These are phyloP conservation scores for Phytophthora constricta DNA, from an alignment of 352 stramenopile species.

Conservation along the genomic window DNA sequence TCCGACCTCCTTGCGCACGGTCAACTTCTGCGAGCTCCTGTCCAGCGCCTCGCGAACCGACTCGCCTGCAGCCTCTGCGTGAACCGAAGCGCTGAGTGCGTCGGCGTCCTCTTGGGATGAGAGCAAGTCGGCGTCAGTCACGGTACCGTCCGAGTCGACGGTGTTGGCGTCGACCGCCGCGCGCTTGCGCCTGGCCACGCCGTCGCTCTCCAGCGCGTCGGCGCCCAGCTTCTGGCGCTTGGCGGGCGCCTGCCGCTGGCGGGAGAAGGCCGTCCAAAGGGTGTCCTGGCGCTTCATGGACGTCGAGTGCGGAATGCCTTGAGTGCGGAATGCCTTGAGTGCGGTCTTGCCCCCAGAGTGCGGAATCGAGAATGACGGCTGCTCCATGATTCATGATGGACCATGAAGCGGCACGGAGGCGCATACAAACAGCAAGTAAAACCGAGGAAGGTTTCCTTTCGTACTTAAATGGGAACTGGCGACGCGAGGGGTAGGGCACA, in stretches of 20 bases:
- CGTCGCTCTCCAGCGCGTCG: slow-evolving; percentile 1
- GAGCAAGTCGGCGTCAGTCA: slow-evolving; percentile 62
- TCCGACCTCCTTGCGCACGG: slow-evolving; percentile 62
- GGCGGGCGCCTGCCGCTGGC: slow-evolving; percentile 34
- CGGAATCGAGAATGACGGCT: slow-evolving; percentile 21
- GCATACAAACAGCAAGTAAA: slow-evolving; percentile 13
- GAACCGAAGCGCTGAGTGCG: not conserved
- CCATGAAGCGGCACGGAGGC: not conserved
- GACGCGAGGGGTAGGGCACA: not conserved
- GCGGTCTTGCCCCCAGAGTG: not conserved
- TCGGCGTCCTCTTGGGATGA: slow-evolving; percentile 63
- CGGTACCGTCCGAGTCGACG: slow-evolving; percentile 38
- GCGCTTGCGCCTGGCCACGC: slow-evolving; percentile 20
- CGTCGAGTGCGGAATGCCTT: slow-evolving; percentile 31
- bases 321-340: too few species aligned
- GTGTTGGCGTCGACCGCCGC: not conserved
- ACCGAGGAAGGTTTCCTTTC: slow-evolving; percentile 24
- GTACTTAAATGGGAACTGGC: slow-evolving; percentile 14
- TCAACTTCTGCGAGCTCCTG: slow-evolving; percentile 33
- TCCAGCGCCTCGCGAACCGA: not conserved
- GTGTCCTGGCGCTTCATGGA: slow-evolving; percentile 53
- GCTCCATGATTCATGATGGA: too few species aligned
- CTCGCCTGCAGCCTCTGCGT: slow-evolving; percentile 6
- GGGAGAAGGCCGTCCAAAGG: slow-evolving; percentile 47
- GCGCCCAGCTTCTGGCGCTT: slow-evolving; percentile 38